A percentile compares a stretch with the other conserved stretches of the same genome.
These are phyloP conservation scores for Lunasporangiospora selenospora DNA, from an alignment of 192 early-diverging fungal species.

Conservation along the genomic window DNA sequence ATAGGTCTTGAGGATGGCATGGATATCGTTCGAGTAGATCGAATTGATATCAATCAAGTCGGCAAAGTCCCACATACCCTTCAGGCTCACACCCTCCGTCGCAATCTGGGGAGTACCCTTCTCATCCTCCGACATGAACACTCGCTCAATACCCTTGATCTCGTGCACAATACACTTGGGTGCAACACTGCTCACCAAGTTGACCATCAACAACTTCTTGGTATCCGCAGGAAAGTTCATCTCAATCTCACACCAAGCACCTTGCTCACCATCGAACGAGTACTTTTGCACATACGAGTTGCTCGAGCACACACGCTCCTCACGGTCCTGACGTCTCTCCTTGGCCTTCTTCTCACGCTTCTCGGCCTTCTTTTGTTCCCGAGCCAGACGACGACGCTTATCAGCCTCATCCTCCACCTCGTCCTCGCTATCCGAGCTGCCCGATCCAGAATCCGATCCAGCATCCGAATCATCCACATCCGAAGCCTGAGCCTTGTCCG, in stretches of 20 bases:
- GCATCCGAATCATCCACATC: conserved; percentile 51
- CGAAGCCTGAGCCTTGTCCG: conserved; percentile 43
- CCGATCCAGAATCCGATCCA: conserved; percentile 29
- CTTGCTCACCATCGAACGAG: conserved; percentile 70
- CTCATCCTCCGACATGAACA: conserved; percentile 80
- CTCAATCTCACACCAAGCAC: conserved; percentile 81
- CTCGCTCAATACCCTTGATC: conserved; percentile 79
- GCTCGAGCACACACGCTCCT: conserved; percentile 59
- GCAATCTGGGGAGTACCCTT: conserved; percentile 60
- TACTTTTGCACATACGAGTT: conserved; percentile 75
- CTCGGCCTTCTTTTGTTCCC: conserved; percentile 25
- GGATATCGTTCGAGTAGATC: conserved; percentile 97
- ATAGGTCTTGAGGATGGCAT: conserved; percentile 90
- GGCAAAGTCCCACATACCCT: conserved; percentile 84
- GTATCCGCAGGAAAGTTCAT: conserved; percentile 89
- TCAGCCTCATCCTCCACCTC: conserved; percentile 46
- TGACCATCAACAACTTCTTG: conserved; percentile 95
- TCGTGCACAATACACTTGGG: conserved; percentile 83
- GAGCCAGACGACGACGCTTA: conserved; percentile 36
- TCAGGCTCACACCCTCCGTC: conserved; percentile 92
- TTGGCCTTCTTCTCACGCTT: conserved; percentile 15
- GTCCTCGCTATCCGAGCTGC: conserved; percentile 35
- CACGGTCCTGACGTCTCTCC: conserved; percentile 46
- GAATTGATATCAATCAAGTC: conserved; percentile 84
- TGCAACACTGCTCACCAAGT: conserved; percentile 80